phyloP scores from a whole-genome alignment of 139 green algal genomes.

The Parachlorella kessleri region DNA sequence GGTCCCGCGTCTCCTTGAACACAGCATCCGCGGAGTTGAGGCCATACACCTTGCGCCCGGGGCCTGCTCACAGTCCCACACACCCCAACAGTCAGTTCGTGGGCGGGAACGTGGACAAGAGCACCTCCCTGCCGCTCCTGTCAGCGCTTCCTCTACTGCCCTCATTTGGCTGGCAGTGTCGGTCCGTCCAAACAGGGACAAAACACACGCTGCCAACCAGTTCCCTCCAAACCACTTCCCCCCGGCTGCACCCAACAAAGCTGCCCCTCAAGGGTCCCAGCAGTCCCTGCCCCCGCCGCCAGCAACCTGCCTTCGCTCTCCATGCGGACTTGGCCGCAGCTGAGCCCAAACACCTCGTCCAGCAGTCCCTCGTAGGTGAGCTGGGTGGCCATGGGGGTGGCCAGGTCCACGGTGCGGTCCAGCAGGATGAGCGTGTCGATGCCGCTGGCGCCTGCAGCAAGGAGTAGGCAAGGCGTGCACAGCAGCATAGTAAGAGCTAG shows the following conservation, averaged over 20 bases:
- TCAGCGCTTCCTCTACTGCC: too few relatives aligned
- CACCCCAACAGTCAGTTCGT: too few relatives aligned
- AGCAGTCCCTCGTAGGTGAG: constrained; percentile 97
- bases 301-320: not conserved
- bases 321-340: constrained; percentile 35
- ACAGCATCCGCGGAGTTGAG: constrained; percentile 64
- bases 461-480: not conserved
- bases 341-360: constrained; percentile 89
- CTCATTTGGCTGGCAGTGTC: too few relatives aligned
- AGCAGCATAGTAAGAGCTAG: too few relatives aligned
- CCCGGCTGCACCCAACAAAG: too few relatives aligned
- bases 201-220: too few relatives aligned
- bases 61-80: not conserved
- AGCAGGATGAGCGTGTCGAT: constrained; percentile 76
- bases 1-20: constrained; percentile 68
- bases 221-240: too few relatives aligned
- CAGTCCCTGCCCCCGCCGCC: too few relatives aligned
- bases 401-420: constrained; percentile 83
- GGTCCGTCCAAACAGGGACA: too few relatives aligned
- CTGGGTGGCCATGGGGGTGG: constrained; percentile 90
- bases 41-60: constrained; percentile 27
- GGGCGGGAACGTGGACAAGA: too few relatives aligned
- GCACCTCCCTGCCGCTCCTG: too few relatives aligned
- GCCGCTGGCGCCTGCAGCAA: constrained; percentile 10
- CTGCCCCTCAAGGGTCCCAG: not conserved